Percentiles rank a stretch among this genome's conserved stretches.
phyloP scores from a whole-genome alignment of 2,329 filamentous ascomycete species.

The Sclerotinia sclerotiorum region DNA sequence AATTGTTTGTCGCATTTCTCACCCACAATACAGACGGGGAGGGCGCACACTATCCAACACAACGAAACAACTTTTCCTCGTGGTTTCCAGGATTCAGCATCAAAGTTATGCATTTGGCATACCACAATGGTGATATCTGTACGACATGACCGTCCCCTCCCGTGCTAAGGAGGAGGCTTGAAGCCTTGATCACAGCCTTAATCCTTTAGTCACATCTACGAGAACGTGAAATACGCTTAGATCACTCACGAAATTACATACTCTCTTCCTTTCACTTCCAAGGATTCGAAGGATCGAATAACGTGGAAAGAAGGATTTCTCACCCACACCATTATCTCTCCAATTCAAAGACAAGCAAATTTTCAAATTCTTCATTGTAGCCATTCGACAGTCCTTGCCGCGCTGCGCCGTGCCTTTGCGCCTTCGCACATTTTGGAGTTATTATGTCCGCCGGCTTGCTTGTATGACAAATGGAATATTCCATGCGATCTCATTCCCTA shows the following conservation, averaged over 20 bases:
- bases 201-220: conserved; percentile 12
- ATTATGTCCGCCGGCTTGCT: conserved; percentile 1
- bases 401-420: neutral
- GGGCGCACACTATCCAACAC: conserved; percentile 14
- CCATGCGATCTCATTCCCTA: conserved; percentile 3
- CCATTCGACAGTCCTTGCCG: neutral
- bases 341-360: conserved; percentile 3
- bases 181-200: conserved; percentile 14
- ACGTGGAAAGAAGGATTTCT: conserved; percentile 1
- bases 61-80: conserved; percentile 19
- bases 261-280: neutral
- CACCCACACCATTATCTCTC: neutral
- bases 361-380: conserved; percentile 11
- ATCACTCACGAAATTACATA: conserved; percentile 16
- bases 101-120: conserved; percentile 16
- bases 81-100: conserved; percentile 21
- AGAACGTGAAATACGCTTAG: conserved; percentile 9
- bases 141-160: conserved; percentile 20
- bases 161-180: conserved; percentile 16
- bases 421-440: neutral
- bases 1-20: neutral
- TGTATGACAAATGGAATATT: conserved; percentile 17
- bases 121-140: conserved; percentile 17
- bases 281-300: conserved; percentile 16
- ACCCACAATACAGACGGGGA: conserved; percentile 20